Base-by-base conservation (phyloP, 192 early-diverging fungal genomes). In the Umbelopsis ramanniana region DNA sequence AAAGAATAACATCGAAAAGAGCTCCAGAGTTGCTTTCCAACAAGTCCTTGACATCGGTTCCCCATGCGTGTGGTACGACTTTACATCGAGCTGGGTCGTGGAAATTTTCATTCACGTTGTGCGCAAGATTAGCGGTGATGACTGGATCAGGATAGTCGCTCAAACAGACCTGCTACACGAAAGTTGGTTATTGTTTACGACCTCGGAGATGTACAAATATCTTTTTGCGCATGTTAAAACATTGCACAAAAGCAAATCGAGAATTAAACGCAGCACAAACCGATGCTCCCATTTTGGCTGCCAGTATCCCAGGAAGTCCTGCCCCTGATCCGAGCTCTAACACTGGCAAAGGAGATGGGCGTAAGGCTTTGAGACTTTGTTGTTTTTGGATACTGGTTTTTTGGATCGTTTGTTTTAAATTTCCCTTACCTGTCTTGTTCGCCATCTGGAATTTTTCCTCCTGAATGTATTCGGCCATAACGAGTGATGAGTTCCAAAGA, bases 61-160 rank as follows among this genome's bases (percentile, higher is more conserved):
- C 57, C 57, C 57, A 63, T 37, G 6, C 33, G 17, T 63, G 57
- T 37, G 57, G 57, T 17, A 63, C 57, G 3, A 63, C 57, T 4
- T 14, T 9, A 63, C 33, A 63, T 14, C 26, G 57, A 37, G 2
- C 33, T 63, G 11, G 33, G 4, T 29, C 12, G 0, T 17, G 19
- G 17, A 63, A 5, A 35, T 63, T 63, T 3, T 29, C 6, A 14
- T 26, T 63, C 19, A 37, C 26, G 14, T 63, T 63, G 10, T 63
- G 11, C 19, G 1, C n/a, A 12, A 63, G 26, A 33, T 63, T 63
- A 12, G 26, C 26, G 15, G 12, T 38, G 2, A 63, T 63, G 9
- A 63, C 15, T 37, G 11, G 57, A 63, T 63, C 57, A 15, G 57
- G 57, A n/a, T 63, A 63, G 17, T 63, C 57, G 26, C 57, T 63